Conservation (phyloP, 164 flowering plant genomes). For the Dillenia turbinata region DNA sequence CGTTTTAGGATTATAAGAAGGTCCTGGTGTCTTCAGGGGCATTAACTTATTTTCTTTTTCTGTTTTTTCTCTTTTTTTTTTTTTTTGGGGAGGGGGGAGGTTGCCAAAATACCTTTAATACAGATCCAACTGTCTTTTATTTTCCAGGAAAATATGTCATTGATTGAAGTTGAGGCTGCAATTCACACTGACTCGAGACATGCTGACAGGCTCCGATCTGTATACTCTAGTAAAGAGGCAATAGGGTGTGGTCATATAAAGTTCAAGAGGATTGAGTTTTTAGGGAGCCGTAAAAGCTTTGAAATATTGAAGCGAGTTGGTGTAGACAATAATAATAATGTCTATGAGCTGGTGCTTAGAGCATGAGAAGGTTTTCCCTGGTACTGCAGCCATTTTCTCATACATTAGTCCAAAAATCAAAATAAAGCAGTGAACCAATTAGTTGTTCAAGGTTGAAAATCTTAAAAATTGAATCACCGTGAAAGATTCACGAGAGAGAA, state of each 20-base stretch:
- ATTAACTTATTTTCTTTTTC: not conserved
- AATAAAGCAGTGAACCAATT: too few species aligned
- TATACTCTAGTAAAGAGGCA: constrained; percentile 58
- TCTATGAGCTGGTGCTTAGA: constrained; percentile 71
- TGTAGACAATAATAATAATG: constrained; percentile 70
- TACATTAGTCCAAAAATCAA: too few species aligned
- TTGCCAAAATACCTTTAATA: too few species aligned
- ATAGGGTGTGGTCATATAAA: constrained; percentile 31
- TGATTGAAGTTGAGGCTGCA: constrained; percentile 66
- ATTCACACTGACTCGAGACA: constrained; percentile 92
- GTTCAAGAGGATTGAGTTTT: constrained; percentile 71
- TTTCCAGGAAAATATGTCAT: constrained; percentile 79
- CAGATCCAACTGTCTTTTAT: not conserved
- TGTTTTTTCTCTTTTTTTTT: not conserved
- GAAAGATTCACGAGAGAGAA: too few species aligned
- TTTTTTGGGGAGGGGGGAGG: too few species aligned
- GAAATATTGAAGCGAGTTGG: constrained; percentile 89
- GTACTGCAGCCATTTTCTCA: too few species aligned
- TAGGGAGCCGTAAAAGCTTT: constrained; percentile 88
- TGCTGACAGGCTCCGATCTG: constrained; percentile 68
- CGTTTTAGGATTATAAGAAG: too few species aligned
- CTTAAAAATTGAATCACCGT: too few species aligned
- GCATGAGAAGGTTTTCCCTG: constrained; percentile 36
- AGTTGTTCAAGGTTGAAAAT: too few species aligned
- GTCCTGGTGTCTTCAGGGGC: not conserved